phyloP scores from a whole-genome alignment of 169 alveolate genomes.

The Plasmodium inui region DNA sequence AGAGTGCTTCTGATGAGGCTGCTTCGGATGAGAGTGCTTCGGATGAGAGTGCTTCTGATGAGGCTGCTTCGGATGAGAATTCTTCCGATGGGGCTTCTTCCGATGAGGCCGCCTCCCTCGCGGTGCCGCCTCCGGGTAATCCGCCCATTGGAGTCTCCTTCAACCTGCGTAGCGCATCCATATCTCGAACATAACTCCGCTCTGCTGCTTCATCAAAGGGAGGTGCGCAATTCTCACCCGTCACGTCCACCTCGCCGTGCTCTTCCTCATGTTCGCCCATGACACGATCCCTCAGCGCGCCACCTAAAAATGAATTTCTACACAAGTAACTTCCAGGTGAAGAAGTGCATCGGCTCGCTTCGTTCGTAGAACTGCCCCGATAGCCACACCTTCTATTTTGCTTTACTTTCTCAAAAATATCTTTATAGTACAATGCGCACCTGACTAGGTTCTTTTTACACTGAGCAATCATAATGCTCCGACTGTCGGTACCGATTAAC shows the following conservation, averaged over 20 bases:
- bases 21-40: background rate
- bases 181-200: background rate
- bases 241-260: background rate
- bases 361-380: background rate
- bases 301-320: conserved; percentile 16
- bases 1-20: background rate
- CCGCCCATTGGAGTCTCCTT: background rate
- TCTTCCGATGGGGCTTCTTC: background rate
- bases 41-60: background rate
- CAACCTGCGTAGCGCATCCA: background rate
- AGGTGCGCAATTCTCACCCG: background rate
- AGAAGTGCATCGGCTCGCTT: background rate
- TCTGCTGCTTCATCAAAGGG: conserved; percentile 10
- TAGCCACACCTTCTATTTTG: background rate
- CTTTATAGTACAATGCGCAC: conserved; percentile 22
- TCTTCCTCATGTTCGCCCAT: background rate
- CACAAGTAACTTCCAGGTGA: background rate
- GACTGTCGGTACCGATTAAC: conserved; percentile 47
- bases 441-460: conserved; percentile 66
- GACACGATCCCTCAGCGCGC: conserved; percentile 5
- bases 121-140: background rate
- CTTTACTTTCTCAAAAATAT: conserved; percentile 3
- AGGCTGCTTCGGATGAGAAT: background rate
- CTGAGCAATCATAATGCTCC: conserved; percentile 56
- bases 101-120: background rate